phyloP scores from a whole-genome alignment of 148 eudicot genomes.

The Rhododendron molle region DNA sequence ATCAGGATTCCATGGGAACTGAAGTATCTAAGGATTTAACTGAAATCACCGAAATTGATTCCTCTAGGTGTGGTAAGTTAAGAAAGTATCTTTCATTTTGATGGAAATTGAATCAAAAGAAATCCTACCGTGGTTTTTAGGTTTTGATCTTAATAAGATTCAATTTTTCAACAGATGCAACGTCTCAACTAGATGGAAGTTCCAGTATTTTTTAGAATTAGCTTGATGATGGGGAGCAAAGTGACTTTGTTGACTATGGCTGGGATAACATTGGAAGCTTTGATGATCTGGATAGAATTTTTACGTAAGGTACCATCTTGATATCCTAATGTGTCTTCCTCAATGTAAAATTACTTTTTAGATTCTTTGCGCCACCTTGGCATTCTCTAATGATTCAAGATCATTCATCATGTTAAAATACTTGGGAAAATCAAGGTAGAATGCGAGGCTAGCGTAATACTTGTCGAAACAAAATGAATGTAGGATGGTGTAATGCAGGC shows the following conservation, averaged over 20 bases:
- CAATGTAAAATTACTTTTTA: too few species aligned
- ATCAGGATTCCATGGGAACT: constrained; percentile 35
- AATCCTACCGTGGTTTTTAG: neutral
- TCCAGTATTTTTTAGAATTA: constrained; percentile 38
- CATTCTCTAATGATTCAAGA: too few species aligned
- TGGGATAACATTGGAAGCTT: constrained; percentile 87
- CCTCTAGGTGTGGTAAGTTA: constrained; percentile 12
- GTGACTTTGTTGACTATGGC: constrained; percentile 62
- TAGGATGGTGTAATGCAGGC: too few species aligned
- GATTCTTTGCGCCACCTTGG: too few species aligned
- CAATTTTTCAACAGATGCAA: constrained; percentile 34
- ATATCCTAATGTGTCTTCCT: neutral
- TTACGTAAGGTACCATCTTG: constrained; percentile 48
- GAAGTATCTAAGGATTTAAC: constrained; percentile 24
- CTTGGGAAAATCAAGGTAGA: too few species aligned
- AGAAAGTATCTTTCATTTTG: neutral
- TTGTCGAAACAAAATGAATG: too few species aligned
- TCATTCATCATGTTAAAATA: too few species aligned
- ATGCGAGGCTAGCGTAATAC: too few species aligned
- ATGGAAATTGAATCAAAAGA: neutral
- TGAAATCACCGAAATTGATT: constrained; percentile 9
- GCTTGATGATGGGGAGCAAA: constrained; percentile 47
- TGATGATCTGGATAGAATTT: constrained; percentile 82
- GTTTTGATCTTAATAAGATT: neutral
- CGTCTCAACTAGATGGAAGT: constrained; percentile 24